These are phyloP conservation scores for Ricinus communis DNA, from an alignment of 345 rosid genomes.

Conservation along the genomic window DNA sequence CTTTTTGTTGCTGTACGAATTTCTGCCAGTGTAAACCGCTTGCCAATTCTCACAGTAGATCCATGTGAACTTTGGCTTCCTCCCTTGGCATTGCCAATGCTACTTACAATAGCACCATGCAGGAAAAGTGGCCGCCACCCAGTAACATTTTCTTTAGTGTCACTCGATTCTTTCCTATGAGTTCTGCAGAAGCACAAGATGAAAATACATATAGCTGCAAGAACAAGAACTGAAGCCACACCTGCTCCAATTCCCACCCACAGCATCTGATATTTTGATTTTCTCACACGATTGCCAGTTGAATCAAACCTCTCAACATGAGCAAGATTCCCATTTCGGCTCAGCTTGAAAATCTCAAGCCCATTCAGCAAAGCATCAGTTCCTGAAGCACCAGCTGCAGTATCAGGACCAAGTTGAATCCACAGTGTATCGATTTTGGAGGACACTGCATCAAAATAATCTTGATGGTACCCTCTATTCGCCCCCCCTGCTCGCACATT, in stretches of 20 bases:
- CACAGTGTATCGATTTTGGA: conserved; percentile 56
- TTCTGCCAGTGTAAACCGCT: conserved; percentile 65
- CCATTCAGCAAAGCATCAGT: conserved; percentile 87
- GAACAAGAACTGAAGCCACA: conserved; percentile 40
- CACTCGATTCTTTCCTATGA: conserved; percentile 32
- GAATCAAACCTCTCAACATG: conserved; percentile 43
- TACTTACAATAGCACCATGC: conserved; percentile 41
- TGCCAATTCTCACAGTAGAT: conserved; percentile 50
- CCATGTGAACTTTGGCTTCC: conserved; percentile 36
- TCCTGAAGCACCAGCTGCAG: conserved; percentile 68
- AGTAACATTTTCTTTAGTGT: conserved; percentile 42
- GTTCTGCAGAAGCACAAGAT: conserved; percentile 46
- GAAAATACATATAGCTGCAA: conserved; percentile 29
- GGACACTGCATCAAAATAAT: conserved; percentile 63
- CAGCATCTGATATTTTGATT: conserved; percentile 43
- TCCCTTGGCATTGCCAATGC: conserved; percentile 57
- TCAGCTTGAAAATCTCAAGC: conserved; percentile 87
- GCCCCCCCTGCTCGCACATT: conserved; percentile 59
- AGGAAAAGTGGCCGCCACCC: conserved; percentile 73
- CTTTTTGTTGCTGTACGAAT: conserved; percentile 73
- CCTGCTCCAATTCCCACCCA: conserved; percentile 63
- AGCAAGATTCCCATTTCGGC: conserved; percentile 73
- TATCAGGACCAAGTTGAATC: conserved; percentile 90
- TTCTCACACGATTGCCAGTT: conserved; percentile 29
- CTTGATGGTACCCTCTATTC: conserved; percentile 76